Evolutionary conservation across 2,329 filamentous ascomycete genomes (phyloP).

Genomic region (Beauveria sp.): DNA sequence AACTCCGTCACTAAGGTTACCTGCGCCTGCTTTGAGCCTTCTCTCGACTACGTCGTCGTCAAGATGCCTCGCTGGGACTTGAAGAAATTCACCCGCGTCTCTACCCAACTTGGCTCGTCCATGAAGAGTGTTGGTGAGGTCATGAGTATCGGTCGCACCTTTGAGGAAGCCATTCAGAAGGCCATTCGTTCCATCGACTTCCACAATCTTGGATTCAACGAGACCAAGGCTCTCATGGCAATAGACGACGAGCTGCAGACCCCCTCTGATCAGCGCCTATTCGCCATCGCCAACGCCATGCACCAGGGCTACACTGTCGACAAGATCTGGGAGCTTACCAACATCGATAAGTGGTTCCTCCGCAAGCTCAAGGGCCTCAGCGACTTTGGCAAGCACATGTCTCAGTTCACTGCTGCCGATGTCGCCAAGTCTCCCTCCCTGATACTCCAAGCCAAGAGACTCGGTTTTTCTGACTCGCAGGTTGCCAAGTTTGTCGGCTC

Average conservation of each 20-base stretch:
- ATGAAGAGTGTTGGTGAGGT: slow-evolving; percentile 99
- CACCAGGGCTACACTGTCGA: slow-evolving; percentile 86
- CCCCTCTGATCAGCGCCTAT: slow-evolving; percentile 92
- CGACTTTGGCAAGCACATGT: slow-evolving; percentile 78
- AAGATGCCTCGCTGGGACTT: slow-evolving; percentile 99
- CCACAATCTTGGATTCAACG: slow-evolving; percentile 90
- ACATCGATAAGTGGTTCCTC: slow-evolving; percentile 98
- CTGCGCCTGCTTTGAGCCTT: slow-evolving; percentile 96
- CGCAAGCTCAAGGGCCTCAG: slow-evolving; percentile 84
- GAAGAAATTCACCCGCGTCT: slow-evolving; percentile 97
- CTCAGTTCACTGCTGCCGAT: slow-evolving; percentile 55
- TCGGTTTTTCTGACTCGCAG: slow-evolving; percentile 91
- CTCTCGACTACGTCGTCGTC: slow-evolving; percentile 94
- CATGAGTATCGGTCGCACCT: slow-evolving; percentile 94
- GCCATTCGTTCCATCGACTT: slow-evolving; percentile 93
- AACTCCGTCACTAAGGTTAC: slow-evolving; percentile 95
- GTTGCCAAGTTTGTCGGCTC: slow-evolving; percentile 91
- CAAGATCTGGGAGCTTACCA: slow-evolving; percentile 96
- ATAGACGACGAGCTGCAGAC: slow-evolving; percentile 96
- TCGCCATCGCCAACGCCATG: slow-evolving; percentile 98
- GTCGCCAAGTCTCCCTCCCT: slow-evolving; percentile 56
- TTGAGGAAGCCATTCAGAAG: slow-evolving; percentile 98
- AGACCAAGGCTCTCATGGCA: slow-evolving; percentile 86
- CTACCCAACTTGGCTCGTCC: slow-evolving; percentile 88
- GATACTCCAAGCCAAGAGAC: slow-evolving; percentile 78